Base-by-base conservation (phyloP, 805 yeast species). In the Saturnispora bothae region DNA sequence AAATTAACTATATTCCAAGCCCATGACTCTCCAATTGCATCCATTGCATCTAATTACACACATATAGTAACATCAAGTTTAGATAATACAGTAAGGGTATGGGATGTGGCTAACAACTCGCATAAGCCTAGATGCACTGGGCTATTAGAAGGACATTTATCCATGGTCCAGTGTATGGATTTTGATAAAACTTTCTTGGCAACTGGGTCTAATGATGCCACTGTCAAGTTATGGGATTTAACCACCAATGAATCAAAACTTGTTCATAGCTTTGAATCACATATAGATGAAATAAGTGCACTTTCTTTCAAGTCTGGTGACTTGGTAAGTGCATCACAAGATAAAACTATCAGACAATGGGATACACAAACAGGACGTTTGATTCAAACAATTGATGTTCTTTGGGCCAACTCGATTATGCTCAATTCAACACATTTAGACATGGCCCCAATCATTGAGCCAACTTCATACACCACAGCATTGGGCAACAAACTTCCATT, bases 1-100 rank as follows among this genome's bases (percentile, higher is more conserved):
- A 79, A 1, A 84, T 85, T 3, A 65, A 73, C 31, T 55, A 60
- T 29, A 76, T 81, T 21, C 55, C 52, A 63, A 13, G 76, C 76
- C 1, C 83, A 78, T 49, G 64, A 63, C 4, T 73, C 67, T 31
- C 45, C 71, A 3, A 62, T 82, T 17, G 67, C 73, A 1, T 65
- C 75, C 25, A 52, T 81, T 42, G 86, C 77, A 45, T 80, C 81
- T 52, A 85, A 80, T 51, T 81, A 77, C 56, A 88, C 86, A 2
- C 75, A 76, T 1, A 48, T 84, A 56, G 88, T 85, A 2, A 71
- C 88, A 13, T 84, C 95, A 0, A 73, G 85, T 10, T 60, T 75
- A 48, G 95, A 85, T 53, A 83, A 78, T 52, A 73, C 81, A 0
- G 79, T 85, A 3, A 69, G 79, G 45, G 81, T 86, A 4, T 86